Evolutionary conservation across 306 rosid species (phyloP).

Genomic region (Lathyrus sativus): DNA sequence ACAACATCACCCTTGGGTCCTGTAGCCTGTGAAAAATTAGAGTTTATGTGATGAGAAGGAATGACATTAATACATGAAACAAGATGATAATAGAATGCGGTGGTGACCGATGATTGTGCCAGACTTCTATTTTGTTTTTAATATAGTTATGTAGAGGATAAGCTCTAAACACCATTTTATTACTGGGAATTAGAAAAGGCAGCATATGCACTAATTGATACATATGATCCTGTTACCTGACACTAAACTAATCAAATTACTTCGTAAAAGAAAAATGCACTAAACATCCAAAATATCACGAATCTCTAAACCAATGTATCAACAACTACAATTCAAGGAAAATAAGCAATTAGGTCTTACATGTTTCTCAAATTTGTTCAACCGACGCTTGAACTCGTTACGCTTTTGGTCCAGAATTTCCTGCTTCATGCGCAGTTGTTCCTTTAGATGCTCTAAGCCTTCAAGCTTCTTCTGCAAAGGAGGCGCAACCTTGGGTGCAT

Average conservation of each 20-base stretch:
- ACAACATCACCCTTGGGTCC: constrained; percentile 68
- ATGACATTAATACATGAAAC: constrained; percentile 19
- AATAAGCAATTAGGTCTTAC: constrained; percentile 46
- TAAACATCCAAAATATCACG: constrained; percentile 10
- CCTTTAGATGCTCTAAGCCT: constrained; percentile 77
- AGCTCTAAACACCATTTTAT: constrained; percentile 28
- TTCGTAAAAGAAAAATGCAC: background rate
- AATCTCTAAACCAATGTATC: constrained; percentile 22
- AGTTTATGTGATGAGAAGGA: constrained; percentile 31
- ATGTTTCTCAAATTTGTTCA: constrained; percentile 81
- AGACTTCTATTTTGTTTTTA: constrained; percentile 17
- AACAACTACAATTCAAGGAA: constrained; percentile 30
- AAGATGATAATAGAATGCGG: constrained; percentile 22
- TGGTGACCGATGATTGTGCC: constrained; percentile 14
- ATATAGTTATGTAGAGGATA: constrained; percentile 15
- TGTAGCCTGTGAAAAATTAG: constrained; percentile 60
- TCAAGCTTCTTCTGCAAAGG: constrained; percentile 81
- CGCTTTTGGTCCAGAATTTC: constrained; percentile 95
- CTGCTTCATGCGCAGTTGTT: constrained; percentile 94
- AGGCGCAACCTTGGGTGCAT: constrained; percentile 69
- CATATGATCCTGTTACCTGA: constrained; percentile 7
- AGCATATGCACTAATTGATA: constrained; percentile 24
- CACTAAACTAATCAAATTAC: constrained; percentile 20
- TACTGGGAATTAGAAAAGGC: constrained; percentile 20
- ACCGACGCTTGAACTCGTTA: constrained; percentile 73